phyloP scores from a whole-genome alignment of 768 basidiomycete genomes.

The Tricholoma sp. region DNA sequence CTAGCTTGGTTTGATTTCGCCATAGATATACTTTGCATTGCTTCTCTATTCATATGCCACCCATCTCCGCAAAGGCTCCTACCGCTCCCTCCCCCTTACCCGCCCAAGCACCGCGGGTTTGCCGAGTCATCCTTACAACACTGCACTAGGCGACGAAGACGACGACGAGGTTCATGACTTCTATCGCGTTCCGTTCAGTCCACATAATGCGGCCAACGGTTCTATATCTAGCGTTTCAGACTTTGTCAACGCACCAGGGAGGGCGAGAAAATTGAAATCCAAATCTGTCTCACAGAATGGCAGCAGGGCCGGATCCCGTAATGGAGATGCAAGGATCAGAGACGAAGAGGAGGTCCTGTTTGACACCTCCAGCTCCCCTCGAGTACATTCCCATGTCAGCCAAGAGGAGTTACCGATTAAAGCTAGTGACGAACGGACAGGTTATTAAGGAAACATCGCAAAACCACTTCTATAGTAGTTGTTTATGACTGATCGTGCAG shows the following conservation, averaged over 20 bases:
- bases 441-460: neutral
- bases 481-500: neutral
- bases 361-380: slow-evolving; percentile 50
- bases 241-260: slow-evolving; percentile 51
- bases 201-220: slow-evolving; percentile 30
- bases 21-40: slow-evolving; percentile 87
- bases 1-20: slow-evolving; percentile 2
- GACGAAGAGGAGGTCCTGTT: slow-evolving; percentile 55
- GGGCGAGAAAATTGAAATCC: slow-evolving; percentile 9
- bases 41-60: slow-evolving; percentile 90
- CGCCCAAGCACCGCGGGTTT: slow-evolving; percentile 33
- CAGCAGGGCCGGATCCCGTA: slow-evolving; percentile 16
- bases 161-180: slow-evolving; percentile 66
- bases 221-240: slow-evolving; percentile 57
- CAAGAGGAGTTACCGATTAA: slow-evolving; percentile 28
- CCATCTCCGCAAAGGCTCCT: slow-evolving; percentile 89
- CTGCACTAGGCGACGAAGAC: slow-evolving; percentile 37
- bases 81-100: slow-evolving; percentile 68
- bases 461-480: neutral
- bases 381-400: slow-evolving; percentile 41
- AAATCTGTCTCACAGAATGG: slow-evolving; percentile 9
- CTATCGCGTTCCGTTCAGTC: slow-evolving; percentile 58
- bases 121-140: slow-evolving; percentile 33
- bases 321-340: slow-evolving; percentile 27
- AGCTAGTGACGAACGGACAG: slow-evolving; percentile 34